Evolutionary conservation across 2,329 filamentous ascomycete species (phyloP).

Genomic region (Zasmidium cellare): DNA sequence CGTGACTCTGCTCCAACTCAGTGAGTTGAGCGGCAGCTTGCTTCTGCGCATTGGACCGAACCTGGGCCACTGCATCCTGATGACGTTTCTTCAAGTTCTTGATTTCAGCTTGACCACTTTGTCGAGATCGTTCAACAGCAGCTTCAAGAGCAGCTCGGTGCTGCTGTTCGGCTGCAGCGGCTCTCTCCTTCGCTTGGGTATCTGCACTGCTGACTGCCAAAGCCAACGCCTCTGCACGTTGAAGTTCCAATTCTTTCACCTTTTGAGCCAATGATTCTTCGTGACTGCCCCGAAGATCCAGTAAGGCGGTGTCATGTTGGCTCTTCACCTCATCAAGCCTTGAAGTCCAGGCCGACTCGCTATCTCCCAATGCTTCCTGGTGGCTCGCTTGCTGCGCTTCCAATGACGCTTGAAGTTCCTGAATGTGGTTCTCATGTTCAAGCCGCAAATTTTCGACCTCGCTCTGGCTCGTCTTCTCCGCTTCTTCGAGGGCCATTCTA

Average conservation of each 20-base stretch:
- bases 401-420: constrained; percentile 14
- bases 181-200: constrained; percentile 17
- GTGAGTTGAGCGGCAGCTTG: constrained; percentile 17
- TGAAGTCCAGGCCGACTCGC: constrained; percentile 21
- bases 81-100: constrained; percentile 27
- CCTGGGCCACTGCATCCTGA: constrained; percentile 25
- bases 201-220: constrained; percentile 17
- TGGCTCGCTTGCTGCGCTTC: constrained; percentile 13
- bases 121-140: constrained; percentile 21
- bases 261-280: constrained; percentile 15
- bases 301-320: constrained; percentile 20
- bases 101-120: constrained; percentile 22
- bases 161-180: constrained; percentile 12
- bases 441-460: constrained; percentile 17
- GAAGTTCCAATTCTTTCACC: constrained; percentile 12
- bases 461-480: constrained; percentile 5
- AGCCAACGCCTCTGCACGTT: constrained; percentile 13
- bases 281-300: constrained; percentile 14
- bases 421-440: constrained; percentile 9
- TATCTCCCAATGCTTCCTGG: constrained; percentile 18
- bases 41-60: constrained; percentile 22
- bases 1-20: constrained; percentile 24
- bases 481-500: constrained; percentile 10
- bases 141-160: constrained; percentile 23
- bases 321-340: constrained; percentile 21